phyloP scores from a whole-genome alignment of 208 protist genomes.

The Lotmaria passim region DNA sequence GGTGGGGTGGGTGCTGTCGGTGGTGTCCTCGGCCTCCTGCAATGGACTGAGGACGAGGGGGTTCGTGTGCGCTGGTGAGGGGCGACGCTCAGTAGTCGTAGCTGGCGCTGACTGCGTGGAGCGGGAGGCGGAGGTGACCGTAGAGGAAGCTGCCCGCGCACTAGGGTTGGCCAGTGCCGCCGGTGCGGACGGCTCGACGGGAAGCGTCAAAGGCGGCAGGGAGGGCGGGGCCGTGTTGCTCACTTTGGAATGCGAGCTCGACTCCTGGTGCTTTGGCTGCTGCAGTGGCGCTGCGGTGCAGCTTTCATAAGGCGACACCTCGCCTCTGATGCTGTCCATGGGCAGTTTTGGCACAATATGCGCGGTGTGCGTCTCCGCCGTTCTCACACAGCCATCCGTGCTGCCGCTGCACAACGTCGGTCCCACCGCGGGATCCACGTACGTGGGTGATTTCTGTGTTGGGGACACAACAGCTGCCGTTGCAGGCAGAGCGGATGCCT shows the following conservation, averaged over 20 bases:
- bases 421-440: not conserved
- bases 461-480: constrained; percentile 1
- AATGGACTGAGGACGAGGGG: not conserved
- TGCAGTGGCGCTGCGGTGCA: not conserved
- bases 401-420: not conserved
- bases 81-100: not conserved
- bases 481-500: not conserved
- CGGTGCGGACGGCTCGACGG: not conserved
- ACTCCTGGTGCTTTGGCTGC: not conserved
- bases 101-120: not conserved
- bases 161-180: not conserved
- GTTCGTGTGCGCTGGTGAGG: not conserved
- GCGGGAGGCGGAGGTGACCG: not conserved
- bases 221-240: not conserved
- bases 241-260: too few species aligned
- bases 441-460: not conserved
- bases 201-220: not conserved
- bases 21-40: not conserved
- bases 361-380: not conserved
- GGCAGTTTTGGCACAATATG: not conserved
- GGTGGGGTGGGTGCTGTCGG: constrained; percentile 9
- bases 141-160: not conserved
- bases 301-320: not conserved
- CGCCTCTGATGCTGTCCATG: not conserved
- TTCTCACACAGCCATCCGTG: not conserved